phyloP scores from a whole-genome alignment of 768 basidiomycete species.

The Lepiota subincarnata region DNA sequence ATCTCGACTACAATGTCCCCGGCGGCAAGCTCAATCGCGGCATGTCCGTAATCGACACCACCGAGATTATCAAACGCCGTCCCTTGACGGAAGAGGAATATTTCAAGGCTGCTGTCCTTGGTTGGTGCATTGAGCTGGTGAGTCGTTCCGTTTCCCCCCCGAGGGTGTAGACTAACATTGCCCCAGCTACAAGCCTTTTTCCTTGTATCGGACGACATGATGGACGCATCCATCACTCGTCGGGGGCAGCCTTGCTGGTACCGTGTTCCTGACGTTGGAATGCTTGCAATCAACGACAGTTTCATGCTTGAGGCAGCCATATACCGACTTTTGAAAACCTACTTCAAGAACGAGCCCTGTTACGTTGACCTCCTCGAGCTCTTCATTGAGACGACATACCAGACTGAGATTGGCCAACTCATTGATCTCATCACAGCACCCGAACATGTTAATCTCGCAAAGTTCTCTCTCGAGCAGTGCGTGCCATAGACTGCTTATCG shows the following conservation, averaged over 20 bases:
- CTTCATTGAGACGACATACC: constrained; percentile 86
- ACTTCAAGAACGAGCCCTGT: constrained; percentile 47
- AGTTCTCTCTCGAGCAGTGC: constrained; percentile 84
- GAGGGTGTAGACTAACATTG: neutral
- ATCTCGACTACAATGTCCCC: constrained; percentile 90
- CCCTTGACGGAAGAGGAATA: constrained; percentile 79
- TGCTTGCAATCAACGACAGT: constrained; percentile 92
- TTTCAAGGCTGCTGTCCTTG: constrained; percentile 80
- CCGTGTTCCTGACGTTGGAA: constrained; percentile 55
- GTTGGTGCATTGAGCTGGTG: constrained; percentile 95
- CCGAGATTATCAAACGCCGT: constrained; percentile 78
- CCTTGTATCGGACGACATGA: constrained; percentile 96
- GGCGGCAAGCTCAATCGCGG: constrained; percentile 96
- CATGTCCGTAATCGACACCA: constrained; percentile 92
- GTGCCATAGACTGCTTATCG: constrained; percentile 16
- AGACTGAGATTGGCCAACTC: constrained; percentile 95
- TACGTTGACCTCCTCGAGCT: constrained; percentile 90
- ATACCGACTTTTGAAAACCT: constrained; percentile 79
- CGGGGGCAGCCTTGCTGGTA: constrained; percentile 97
- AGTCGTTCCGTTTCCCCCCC: constrained; percentile 24
- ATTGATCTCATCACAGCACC: constrained; percentile 95
- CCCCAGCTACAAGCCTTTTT: constrained; percentile 92
- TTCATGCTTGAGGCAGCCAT: constrained; percentile 97
- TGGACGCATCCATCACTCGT: constrained; percentile 92
- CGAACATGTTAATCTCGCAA: constrained; percentile 85